Evolutionary conservation across 306 rosid species (phyloP).

Genomic region (Cotoneaster glaucophyllus): DNA sequence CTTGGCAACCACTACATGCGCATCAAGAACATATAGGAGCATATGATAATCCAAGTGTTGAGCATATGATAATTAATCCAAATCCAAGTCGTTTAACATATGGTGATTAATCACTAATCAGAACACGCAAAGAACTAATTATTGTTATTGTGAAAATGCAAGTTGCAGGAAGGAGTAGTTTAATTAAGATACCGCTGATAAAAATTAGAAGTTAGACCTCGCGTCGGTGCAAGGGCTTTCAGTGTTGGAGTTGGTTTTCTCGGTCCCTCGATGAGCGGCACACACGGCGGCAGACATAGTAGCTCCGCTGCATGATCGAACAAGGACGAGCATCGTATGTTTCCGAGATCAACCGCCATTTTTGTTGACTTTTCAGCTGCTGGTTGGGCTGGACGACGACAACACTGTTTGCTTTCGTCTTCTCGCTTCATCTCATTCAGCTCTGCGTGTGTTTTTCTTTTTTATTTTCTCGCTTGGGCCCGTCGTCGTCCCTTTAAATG

Average conservation of each 20-base stretch:
- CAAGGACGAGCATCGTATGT: too few relatives aligned
- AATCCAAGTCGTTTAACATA: not conserved
- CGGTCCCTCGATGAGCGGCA: not conserved
- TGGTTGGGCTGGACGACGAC: not conserved
- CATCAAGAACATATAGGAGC: too few relatives aligned
- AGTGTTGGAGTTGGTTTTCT: not conserved
- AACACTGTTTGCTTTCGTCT: not conserved
- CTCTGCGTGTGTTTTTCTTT: not conserved
- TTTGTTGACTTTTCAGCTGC: not conserved
- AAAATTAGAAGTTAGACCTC: too few relatives aligned
- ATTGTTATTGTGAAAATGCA: too few relatives aligned
- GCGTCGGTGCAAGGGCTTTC: too few relatives aligned
- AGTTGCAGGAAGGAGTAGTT: not conserved
- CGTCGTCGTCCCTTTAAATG: too few relatives aligned
- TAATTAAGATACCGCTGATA: too few relatives aligned
- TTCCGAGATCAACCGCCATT: too few relatives aligned
- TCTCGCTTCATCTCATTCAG: not conserved
- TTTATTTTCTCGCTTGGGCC: not conserved
- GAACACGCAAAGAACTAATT: not conserved
- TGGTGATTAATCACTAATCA: too few relatives aligned
- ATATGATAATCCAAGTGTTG: too few relatives aligned
- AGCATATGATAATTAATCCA: too few relatives aligned
- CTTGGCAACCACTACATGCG: too few relatives aligned
- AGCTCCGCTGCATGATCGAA: not conserved
- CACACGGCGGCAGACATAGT: not conserved